Evolutionary conservation across 2,329 filamentous ascomycete species (phyloP).

Genomic region (Verticillium isaacii): DNA sequence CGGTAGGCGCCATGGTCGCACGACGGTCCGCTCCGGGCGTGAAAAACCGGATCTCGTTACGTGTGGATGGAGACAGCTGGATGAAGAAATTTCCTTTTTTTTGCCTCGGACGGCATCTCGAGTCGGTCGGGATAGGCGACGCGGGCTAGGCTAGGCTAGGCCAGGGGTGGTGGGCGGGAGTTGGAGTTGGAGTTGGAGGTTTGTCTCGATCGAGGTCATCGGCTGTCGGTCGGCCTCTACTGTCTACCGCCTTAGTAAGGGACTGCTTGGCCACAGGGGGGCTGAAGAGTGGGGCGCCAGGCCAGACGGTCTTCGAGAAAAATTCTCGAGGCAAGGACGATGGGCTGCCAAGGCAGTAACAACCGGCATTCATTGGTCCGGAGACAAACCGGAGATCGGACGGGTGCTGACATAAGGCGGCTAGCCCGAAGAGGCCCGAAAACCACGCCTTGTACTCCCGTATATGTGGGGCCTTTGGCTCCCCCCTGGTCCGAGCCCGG

Average conservation of each 20-base stretch:
- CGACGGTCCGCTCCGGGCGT: not conserved
- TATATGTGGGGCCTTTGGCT: not conserved
- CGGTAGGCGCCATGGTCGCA: not conserved
- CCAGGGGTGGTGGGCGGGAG: no score
- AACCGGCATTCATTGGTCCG: not conserved
- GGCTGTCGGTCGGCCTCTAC: no score
- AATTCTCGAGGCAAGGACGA: not conserved
- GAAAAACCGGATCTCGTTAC: not conserved
- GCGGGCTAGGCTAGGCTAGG: no score
- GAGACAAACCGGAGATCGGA: not conserved
- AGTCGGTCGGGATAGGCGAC: not conserved
- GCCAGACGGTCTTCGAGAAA: not conserved
- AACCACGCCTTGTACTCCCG: not conserved
- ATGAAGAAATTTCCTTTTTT: not conserved
- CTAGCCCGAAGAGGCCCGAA: not conserved
- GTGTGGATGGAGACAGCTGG: not conserved
- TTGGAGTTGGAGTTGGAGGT: no score
- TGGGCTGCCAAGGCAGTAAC: no score
- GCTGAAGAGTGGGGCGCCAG: no score
- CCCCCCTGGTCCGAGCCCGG: not conserved
- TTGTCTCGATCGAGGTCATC: no score
- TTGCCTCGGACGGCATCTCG: not conserved
- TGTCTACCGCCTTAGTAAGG: no score
- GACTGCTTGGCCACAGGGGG: no score
- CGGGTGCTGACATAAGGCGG: not conserved